These are phyloP conservation scores for Hyaloscypha variabilis DNA, from an alignment of 495 filamentous ascomycete genomes.

Conservation along the genomic window DNA sequence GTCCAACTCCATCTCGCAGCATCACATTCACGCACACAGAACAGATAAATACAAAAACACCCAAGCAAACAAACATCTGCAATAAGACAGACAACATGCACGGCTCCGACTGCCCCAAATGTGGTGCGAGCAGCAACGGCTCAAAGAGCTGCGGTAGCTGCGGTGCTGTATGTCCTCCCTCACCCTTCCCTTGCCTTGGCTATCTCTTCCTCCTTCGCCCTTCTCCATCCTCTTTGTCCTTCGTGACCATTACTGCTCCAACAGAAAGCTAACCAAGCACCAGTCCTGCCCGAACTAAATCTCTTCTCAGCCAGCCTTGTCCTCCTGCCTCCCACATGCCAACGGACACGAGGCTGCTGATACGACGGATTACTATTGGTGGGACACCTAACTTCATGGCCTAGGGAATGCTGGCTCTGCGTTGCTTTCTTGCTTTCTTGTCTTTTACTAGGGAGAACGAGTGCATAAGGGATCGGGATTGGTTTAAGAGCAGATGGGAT, in stretches of 20 bases:
- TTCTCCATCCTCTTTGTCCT: not conserved
- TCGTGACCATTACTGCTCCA: too few relatives aligned
- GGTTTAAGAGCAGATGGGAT: not conserved
- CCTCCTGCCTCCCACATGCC: not conserved
- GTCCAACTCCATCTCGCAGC: not conserved
- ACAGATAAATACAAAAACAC: too few relatives aligned
- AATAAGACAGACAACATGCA: conserved; percentile 27
- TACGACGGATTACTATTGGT: too few relatives aligned
- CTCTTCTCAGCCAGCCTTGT: not conserved
- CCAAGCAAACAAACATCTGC: too few relatives aligned
- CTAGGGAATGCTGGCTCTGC: not conserved
- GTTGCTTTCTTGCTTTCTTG: conserved; percentile 14
- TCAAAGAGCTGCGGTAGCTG: conserved; percentile 31
- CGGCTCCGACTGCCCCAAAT: conserved; percentile 31
- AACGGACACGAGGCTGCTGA: not conserved
- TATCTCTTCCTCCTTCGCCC: not conserved
- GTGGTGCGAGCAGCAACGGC: conserved; percentile 24
- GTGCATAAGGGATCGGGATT: too few relatives aligned
- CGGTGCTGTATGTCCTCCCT: conserved; percentile 29
- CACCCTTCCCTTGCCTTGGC: not conserved
- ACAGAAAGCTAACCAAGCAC: not conserved
- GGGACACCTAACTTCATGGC: too few relatives aligned
- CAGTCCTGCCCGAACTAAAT: conserved; percentile 24
- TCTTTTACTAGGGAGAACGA: too few relatives aligned
- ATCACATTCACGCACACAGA: not conserved